A percentile compares a stretch with the other conserved stretches of the same genome.
Evolutionary conservation across 1,139 yeast genomes (phyloP).

Genomic region (Hyphopichia burtonii): DNA sequence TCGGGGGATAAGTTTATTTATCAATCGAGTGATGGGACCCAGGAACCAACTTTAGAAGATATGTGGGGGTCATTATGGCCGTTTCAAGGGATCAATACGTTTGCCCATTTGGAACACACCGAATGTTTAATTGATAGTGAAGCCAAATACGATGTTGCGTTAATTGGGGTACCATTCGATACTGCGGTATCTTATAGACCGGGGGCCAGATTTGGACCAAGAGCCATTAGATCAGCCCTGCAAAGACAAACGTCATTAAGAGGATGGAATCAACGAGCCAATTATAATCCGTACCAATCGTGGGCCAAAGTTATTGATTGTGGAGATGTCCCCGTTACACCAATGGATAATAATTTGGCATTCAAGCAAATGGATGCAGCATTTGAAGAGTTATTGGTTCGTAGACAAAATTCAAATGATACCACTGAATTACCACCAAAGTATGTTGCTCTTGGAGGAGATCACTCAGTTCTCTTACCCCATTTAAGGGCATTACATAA

Average conservation of each 20-base stretch:
- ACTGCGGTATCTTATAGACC: constrained; percentile 73
- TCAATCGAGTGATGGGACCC: not conserved
- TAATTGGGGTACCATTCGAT: constrained; percentile 77
- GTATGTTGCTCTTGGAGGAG: constrained; percentile 72
- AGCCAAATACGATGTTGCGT: constrained; percentile 56
- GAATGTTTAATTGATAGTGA: constrained; percentile 54
- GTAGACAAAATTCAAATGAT: constrained; percentile 22
- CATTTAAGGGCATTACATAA: constrained; percentile 61
- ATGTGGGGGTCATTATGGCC: constrained; percentile 70
- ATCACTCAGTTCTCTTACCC: constrained; percentile 71
- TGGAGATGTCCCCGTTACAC: constrained; percentile 79
- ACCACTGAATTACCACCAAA: constrained; percentile 46
- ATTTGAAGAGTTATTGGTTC: constrained; percentile 54
- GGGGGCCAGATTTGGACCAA: constrained; percentile 81
- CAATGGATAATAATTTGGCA: constrained; percentile 72
- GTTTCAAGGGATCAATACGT: constrained; percentile 67
- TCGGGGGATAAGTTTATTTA: not conserved
- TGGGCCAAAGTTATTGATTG: constrained; percentile 76
- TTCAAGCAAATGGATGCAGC: constrained; percentile 70
- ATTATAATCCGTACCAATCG: constrained; percentile 58
- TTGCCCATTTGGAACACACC: constrained; percentile 66
- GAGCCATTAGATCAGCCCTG: constrained; percentile 71
- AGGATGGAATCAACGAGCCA: constrained; percentile 69
- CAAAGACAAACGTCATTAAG: constrained; percentile 67
- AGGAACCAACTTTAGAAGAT: constrained; percentile 40